Evolutionary conservation across 108 stramenopile species (phyloP).

Genomic region (Cafeteria roenbergensis): DNA sequence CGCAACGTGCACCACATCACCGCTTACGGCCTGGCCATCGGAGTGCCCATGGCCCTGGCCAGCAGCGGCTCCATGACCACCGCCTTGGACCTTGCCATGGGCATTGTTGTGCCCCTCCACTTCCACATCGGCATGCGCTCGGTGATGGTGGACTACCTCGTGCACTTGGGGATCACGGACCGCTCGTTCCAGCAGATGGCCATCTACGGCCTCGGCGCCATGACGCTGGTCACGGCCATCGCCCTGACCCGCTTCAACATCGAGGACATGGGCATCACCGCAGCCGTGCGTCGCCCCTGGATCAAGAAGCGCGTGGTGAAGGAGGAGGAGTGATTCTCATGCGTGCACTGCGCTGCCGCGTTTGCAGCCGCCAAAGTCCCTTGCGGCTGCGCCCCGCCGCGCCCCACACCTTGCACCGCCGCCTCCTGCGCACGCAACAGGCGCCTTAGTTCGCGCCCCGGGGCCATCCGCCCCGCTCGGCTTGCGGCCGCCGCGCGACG

Average conservation of each 20-base stretch:
- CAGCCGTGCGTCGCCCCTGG: not conserved
- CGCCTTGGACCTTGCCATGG: conserved; percentile 10
- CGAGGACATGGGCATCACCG: not conserved
- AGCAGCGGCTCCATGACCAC: not conserved
- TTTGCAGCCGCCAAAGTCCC: too few relatives aligned
- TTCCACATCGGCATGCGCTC: conserved; percentile 17
- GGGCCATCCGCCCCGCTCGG: too few relatives aligned
- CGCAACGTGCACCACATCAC: conserved; percentile 6
- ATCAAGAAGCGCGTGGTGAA: too few relatives aligned
- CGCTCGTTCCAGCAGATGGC: not conserved
- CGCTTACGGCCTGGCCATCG: conserved; percentile 5
- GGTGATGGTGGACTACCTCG: conserved; percentile 17
- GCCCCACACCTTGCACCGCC: too few relatives aligned
- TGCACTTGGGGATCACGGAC: not conserved
- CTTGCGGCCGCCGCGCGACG: too few relatives aligned
- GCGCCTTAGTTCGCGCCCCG: too few relatives aligned
- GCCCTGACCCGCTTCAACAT: conserved; percentile 1
- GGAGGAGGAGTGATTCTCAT: too few relatives aligned
- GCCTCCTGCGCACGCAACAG: too few relatives aligned
- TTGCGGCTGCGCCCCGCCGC: too few relatives aligned
- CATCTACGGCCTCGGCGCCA: not conserved
- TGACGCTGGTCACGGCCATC: not conserved
- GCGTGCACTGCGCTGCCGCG: too few relatives aligned
- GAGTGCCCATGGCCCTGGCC: conserved; percentile 10
- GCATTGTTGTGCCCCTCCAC: conserved; percentile 16